Percentiles rank a stretch among this genome's conserved stretches.
Evolutionary conservation across 2,329 filamentous ascomycete genomes (phyloP).

Genomic region (Plenodomus lindquistii): DNA sequence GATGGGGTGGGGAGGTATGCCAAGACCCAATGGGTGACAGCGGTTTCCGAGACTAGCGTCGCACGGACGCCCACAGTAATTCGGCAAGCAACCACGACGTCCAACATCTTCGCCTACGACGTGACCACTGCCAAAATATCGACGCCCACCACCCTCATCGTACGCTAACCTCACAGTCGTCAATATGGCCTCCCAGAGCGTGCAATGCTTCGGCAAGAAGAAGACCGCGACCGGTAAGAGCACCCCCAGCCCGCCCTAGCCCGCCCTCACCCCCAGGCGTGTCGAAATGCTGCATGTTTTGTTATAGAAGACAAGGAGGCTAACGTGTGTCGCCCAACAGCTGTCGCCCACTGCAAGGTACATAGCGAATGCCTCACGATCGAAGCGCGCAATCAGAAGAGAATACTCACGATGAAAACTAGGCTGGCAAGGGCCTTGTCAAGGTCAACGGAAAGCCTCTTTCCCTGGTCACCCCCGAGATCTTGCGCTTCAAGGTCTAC

Average conservation of each 20-base stretch:
- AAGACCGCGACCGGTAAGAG: constrained; percentile 55
- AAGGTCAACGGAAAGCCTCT: constrained; percentile 99
- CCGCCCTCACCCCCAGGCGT: not conserved
- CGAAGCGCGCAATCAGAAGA: constrained; percentile 24
- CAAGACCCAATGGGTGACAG: constrained; percentile 11
- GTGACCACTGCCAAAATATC: constrained; percentile 22
- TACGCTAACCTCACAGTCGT: constrained; percentile 43
- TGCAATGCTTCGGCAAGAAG: constrained; percentile 97
- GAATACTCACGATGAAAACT: constrained; percentile 32
- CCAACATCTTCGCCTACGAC: constrained; percentile 27
- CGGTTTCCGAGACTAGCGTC: constrained; percentile 12
- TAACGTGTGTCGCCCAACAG: constrained; percentile 52
- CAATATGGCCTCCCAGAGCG: constrained; percentile 51
- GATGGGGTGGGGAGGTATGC: not conserved
- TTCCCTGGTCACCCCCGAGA: constrained; percentile 89
- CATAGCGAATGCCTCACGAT: constrained; percentile 38
- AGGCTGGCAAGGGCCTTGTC: constrained; percentile 85
- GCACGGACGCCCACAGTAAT: constrained; percentile 26
- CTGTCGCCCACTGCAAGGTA: constrained; percentile 94
- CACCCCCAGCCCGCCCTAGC: constrained; percentile 4
- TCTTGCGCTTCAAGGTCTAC: constrained; percentile 99
- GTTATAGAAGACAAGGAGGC: constrained; percentile 28
- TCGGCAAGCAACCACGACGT: constrained; percentile 15
- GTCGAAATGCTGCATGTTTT: not conserved
- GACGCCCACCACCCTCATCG: constrained; percentile 34